Evolutionary conservation across 2,329 filamentous ascomycete species (phyloP).

Genomic region (Penicillium vulpinum): DNA sequence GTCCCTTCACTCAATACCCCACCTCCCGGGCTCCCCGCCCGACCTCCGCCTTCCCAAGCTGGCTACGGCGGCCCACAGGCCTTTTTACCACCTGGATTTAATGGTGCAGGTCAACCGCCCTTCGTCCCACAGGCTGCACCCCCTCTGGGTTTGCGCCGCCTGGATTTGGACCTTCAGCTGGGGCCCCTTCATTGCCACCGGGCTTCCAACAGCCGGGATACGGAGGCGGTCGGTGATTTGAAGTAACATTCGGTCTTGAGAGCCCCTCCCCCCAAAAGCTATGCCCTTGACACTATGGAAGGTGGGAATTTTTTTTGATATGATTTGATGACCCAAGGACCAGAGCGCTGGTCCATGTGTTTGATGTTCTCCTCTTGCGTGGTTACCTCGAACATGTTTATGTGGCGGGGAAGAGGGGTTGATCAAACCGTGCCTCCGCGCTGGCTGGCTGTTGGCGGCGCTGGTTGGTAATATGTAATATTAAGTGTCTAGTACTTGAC

Average conservation of each 20-base stretch:
- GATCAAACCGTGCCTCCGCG: neutral
- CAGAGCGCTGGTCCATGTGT: neutral
- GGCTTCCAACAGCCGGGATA: slow-evolving; percentile 46
- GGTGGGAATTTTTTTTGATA: neutral
- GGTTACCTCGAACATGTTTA: neutral
- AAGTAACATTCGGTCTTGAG: neutral
- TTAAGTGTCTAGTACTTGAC: neutral
- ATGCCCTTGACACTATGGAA: neutral
- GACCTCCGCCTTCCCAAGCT: slow-evolving; percentile 68
- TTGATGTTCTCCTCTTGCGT: neutral
- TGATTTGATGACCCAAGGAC: slow-evolving; percentile 14
- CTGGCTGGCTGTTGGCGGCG: neutral
- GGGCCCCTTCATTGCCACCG: slow-evolving; percentile 40
- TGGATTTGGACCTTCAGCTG: slow-evolving; percentile 45
- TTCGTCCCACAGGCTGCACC: slow-evolving; percentile 43
- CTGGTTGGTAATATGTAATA: neutral
- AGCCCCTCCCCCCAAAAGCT: neutral
- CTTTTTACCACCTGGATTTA: slow-evolving; percentile 44
- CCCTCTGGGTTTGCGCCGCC: slow-evolving; percentile 52
- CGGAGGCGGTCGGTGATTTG: slow-evolving; percentile 38
- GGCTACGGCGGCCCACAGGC: slow-evolving; percentile 64
- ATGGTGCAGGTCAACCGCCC: slow-evolving; percentile 29
- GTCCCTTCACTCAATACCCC: slow-evolving; percentile 46
- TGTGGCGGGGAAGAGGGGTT: no score
- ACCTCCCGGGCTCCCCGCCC: slow-evolving; percentile 60